phyloP scores from a whole-genome alignment of 352 stramenopile species.

The Nannochloropsis limnetica region DNA sequence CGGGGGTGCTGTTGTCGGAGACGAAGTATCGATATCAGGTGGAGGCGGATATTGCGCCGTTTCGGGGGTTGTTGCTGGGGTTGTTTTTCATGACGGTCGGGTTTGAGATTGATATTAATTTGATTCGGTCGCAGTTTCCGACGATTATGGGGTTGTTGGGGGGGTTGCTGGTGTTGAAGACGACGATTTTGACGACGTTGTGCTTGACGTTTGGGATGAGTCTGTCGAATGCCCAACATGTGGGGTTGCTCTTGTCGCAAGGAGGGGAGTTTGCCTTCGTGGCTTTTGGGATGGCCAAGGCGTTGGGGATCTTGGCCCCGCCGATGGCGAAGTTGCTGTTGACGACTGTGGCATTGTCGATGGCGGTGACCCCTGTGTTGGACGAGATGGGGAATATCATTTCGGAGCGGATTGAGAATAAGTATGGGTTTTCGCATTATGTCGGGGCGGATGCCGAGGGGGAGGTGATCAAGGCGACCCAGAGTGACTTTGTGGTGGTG shows the following conservation, averaged over 20 bases:
- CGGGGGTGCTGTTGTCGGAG: slow-evolving; percentile 67
- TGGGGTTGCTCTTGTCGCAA: slow-evolving; percentile 65
- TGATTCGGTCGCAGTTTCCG: slow-evolving; percentile 61
- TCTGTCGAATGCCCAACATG: slow-evolving; percentile 60
- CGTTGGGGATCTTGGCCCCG: slow-evolving; percentile 56
- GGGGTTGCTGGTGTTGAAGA: slow-evolving; percentile 65
- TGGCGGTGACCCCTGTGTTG: slow-evolving; percentile 69
- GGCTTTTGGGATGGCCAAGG: slow-evolving; percentile 66
- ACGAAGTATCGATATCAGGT: slow-evolving; percentile 71
- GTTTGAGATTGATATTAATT: slow-evolving; percentile 71
- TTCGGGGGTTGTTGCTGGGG: slow-evolving; percentile 69
- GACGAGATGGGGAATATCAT: slow-evolving; percentile 35
- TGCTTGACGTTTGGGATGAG: slow-evolving; percentile 57
- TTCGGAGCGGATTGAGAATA: slow-evolving; percentile 61
- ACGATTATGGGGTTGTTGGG: slow-evolving; percentile 59
- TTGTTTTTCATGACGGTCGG: slow-evolving; percentile 79
- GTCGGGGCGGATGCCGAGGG: slow-evolving; percentile 64
- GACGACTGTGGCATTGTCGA: slow-evolving; percentile 69
- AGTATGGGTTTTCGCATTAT: slow-evolving; percentile 67
- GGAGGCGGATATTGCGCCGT: slow-evolving; percentile 73
- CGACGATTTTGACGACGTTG: slow-evolving; percentile 60
- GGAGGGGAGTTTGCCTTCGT: slow-evolving; percentile 76
- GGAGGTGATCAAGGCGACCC: slow-evolving; percentile 59
- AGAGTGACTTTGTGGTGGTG: slow-evolving; percentile 67
- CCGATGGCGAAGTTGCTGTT: slow-evolving; percentile 66